Base-by-base conservation (phyloP, 2,329 filamentous ascomycete species). In the Aphanoascus verrucosus region DNA sequence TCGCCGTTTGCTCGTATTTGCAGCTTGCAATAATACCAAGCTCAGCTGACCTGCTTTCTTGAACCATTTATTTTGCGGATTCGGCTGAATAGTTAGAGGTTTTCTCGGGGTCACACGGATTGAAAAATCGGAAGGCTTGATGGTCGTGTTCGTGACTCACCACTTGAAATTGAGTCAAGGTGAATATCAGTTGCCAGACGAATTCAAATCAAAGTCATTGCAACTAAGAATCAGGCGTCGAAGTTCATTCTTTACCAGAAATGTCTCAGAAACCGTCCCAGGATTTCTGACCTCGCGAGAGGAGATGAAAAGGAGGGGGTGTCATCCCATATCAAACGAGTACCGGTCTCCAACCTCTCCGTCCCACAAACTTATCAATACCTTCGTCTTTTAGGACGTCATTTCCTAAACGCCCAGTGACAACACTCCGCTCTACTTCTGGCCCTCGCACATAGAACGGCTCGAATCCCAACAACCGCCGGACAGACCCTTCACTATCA, bases 361-460 rank as follows among this genome's bases (percentile, higher is more conserved):
- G 71, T 3, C 74, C 73, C 5, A 77, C 63, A 63, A 79, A 86
- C 1, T 72, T 74, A 17, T 69, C 63, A 1, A 86, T 78, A 0
- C 76, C 76, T 60, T 85, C 81, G 59, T 86, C 82, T 19, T 61
- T 65, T 45, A 87, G 69, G 2, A 86, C 74, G 20, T 86, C 81
- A 3, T 63, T 66, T 1, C 78, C 81, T 8, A 72, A 68, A 50
- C 83, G 71, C 1, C 81, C 82, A 1, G 83, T 87, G 2, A 87
- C 73, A 1, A 86, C 70, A 62, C 83, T 87, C n/a, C 75, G 72
- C 67, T 87, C 84, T 37, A 72, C 60, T 1, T 83, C 79, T 4
- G 75, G 72, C 0, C 83, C 84, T 6, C 71, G 68, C 1, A 86
- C 80, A 55, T 79, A 74, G 57, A 87, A 86, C 0, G 80, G 72